Base-by-base conservation (phyloP, 768 basidiomycete genomes). In the Leucogyrophana mollusca region DNA sequence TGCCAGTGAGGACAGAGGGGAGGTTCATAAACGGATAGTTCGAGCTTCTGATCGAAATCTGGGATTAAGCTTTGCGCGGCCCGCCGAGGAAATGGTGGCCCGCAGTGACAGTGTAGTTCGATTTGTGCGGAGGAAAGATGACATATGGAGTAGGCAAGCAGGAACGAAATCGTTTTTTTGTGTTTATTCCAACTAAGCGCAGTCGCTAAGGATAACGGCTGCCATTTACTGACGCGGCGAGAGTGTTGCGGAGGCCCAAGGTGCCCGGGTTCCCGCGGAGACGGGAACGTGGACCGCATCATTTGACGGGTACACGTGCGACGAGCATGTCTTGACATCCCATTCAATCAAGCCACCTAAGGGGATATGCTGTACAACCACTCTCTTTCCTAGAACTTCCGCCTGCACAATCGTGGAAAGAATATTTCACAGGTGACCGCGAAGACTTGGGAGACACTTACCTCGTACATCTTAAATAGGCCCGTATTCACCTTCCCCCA, bases 401-500 rank as follows among this genome's bases (percentile, higher is more conserved):
- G 84, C 93, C 81, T 90, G 50, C 11, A 39, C 20, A 33, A 43
- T 21, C 18, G 45, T 21, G 18, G n/a, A 45, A 46, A 22, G 17
- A 25, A 13, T 25, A 38, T 41, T 51, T 50, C n/a, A 25, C 25
- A 3, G 18, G 5, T 30, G 4, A 39, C 34, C 13, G 36, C 22
- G 40, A 34, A 16, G 25, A 43, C 27, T 21, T 40, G 18, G 25
- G 43, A n/a, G 32, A 47, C 54, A 56, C 76, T 60, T 57, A 82
- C 89, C 73, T 91, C 82, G 63, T 95, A 98, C 95, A 99, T 97
- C 70, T 95, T 96, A 64, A 91, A 81, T 46, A 98, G 62, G 6
- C 96, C 94, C 27, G 78, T 78, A 66, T 93, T 89, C 30, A 93
- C 92, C 67, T 97, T 99, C 37, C 70, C 72, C 92, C 92, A 99